These are phyloP conservation scores for Endogone sp. DNA, from an alignment of 192 early-diverging fungal genomes.

Conservation along the genomic window DNA sequence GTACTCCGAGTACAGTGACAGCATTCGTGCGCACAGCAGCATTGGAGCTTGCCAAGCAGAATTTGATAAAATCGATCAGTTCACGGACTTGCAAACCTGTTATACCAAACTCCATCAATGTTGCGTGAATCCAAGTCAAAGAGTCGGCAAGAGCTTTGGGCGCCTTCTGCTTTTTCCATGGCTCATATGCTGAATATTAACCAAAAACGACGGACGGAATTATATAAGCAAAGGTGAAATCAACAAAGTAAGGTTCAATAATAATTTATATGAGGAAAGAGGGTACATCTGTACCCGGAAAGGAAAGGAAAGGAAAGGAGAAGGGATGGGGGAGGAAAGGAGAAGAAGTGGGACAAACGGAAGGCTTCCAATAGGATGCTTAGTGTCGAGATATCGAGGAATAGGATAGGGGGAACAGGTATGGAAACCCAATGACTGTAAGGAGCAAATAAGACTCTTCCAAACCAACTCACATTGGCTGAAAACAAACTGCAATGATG, in stretches of 20 bases:
- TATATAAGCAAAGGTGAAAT: neutral
- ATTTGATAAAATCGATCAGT: constrained; percentile 84
- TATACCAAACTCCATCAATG: constrained; percentile 89
- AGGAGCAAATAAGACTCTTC: too few relatives aligned
- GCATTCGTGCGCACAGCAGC: constrained; percentile 77
- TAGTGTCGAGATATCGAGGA: too few relatives aligned
- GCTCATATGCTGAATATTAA: constrained; percentile 53
- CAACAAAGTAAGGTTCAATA: too few relatives aligned
- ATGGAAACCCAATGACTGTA: too few relatives aligned
- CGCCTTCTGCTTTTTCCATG: constrained; percentile 75
- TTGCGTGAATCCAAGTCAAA: constrained; percentile 81
- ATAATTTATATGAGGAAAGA: too few relatives aligned
- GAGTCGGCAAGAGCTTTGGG: constrained; percentile 90
- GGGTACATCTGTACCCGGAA: too few relatives aligned
- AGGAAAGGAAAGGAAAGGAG: too few relatives aligned
- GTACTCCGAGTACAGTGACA: constrained; percentile 73
- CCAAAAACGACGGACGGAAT: neutral
- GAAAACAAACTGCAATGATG: constrained; percentile 78
- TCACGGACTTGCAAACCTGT: constrained; percentile 69
- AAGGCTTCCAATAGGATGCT: too few relatives aligned
- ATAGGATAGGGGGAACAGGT: too few relatives aligned
- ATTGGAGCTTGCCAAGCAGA: constrained; percentile 77
- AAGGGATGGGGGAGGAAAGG: too few relatives aligned
- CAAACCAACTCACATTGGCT: constrained; percentile 54
- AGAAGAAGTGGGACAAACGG: too few relatives aligned